phyloP scores from a whole-genome alignment of 2,329 filamentous ascomycete genomes.

The Sclerotinia trifoliorum region DNA sequence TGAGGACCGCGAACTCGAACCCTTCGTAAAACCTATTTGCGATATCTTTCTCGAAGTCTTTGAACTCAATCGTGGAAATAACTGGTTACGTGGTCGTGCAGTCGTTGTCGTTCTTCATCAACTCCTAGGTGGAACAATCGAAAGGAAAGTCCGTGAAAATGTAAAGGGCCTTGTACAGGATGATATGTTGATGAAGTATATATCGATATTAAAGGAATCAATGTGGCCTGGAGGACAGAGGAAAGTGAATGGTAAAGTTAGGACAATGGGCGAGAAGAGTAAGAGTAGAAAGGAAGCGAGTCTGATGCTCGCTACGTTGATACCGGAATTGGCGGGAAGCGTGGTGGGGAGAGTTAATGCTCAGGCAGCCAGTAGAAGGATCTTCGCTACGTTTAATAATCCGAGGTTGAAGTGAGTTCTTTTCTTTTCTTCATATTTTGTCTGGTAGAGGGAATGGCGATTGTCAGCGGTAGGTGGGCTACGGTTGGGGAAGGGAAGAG shows the following conservation, averaged over 20 bases:
- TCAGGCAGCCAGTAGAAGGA: constrained; percentile 80
- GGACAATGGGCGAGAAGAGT: constrained; percentile 71
- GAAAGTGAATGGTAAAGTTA: constrained; percentile 49
- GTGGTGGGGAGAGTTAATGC: constrained; percentile 93
- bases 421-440: background rate
- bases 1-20: constrained; percentile 83
- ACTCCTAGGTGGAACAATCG: constrained; percentile 90
- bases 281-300: constrained; percentile 84
- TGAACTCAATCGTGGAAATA: constrained; percentile 90
- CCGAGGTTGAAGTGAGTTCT: constrained; percentile 75
- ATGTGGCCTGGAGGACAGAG: constrained; percentile 77
- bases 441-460: background rate
- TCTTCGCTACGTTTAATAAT: constrained; percentile 92
- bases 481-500: too few species aligned
- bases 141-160: constrained; percentile 88
- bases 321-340: constrained; percentile 87
- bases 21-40: constrained; percentile 97
- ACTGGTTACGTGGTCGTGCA: constrained; percentile 92
- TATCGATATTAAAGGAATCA: constrained; percentile 68
- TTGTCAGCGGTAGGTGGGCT: background rate
- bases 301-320: constrained; percentile 80
- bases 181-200: constrained; percentile 72
- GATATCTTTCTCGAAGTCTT: constrained; percentile 97
- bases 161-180: constrained; percentile 73
- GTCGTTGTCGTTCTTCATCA: constrained; percentile 97